A percentile compares a stretch with the other conserved stretches of the same genome.
phyloP scores from a whole-genome alignment of 495 filamentous ascomycete species.

The Xylona heveae region DNA sequence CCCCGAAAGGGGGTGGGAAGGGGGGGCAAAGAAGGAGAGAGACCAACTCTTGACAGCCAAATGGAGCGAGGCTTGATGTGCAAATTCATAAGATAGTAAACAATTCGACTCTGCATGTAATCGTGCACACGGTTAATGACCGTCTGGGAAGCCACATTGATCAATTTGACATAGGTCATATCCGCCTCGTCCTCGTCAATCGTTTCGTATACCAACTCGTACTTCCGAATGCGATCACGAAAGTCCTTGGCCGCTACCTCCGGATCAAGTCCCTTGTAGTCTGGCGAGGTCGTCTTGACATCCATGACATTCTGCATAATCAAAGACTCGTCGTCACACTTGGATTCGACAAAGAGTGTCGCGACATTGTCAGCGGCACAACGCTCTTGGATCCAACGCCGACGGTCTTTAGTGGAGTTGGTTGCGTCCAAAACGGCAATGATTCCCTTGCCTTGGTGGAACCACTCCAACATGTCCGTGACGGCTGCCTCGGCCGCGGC shows the following conservation, averaged over 20 bases:
- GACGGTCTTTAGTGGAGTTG: constrained; percentile 75
- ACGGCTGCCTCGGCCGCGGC: constrained; percentile 81
- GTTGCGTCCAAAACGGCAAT: constrained; percentile 91
- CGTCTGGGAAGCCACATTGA: constrained; percentile 85
- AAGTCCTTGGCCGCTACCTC: constrained; percentile 80
- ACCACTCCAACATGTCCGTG: constrained; percentile 82
- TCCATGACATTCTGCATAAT: constrained; percentile 96
- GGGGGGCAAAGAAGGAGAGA: background rate
- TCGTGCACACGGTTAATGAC: constrained; percentile 95
- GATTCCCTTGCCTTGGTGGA: constrained; percentile 43
- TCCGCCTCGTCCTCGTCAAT: constrained; percentile 70
- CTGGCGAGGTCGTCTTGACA: constrained; percentile 89
- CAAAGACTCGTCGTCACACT: constrained; percentile 82
- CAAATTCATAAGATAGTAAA: constrained; percentile 96
- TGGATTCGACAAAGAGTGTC: constrained; percentile 84
- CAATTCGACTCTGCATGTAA: constrained; percentile 84
- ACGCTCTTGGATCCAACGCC: constrained; percentile 72
- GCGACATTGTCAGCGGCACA: constrained; percentile 56
- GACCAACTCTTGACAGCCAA: constrained; percentile 78
- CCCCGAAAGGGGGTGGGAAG: background rate
- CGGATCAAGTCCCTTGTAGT: constrained; percentile 86
- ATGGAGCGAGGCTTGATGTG: constrained; percentile 96
- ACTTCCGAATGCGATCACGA: constrained; percentile 81
- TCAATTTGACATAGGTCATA: constrained; percentile 87
- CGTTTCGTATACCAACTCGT: constrained; percentile 87